Base-by-base conservation (phyloP, 75 land plant genomes). In the Cupressus sempervirens region DNA sequence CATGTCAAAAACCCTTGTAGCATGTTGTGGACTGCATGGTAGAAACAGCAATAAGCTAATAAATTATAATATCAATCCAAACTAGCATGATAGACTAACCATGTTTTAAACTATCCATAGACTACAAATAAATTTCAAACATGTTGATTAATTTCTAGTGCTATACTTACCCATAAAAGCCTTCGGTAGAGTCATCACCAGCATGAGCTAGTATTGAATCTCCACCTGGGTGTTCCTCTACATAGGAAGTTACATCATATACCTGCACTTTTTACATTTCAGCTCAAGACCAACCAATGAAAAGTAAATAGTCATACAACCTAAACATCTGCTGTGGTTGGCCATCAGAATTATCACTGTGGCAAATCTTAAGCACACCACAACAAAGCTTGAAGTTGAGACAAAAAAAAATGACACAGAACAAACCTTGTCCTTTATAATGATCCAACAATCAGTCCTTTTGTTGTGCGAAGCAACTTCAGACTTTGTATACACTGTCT, bases 161-260 rank as follows among this genome's bases (percentile, higher is more conserved):
- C 30, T 48, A 41, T 7, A 30, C 86, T 46, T 86, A 97, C 99
- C 99, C 99, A 83, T 84, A 96, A 88, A 97, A 97, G 30, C 99
- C 99, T 88, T 92, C 94, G 29, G 98, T 93, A n/a, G 98, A 92
- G 88, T 97, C 98, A 89, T 89, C 95, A n/a, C 99, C 99, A 53
- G 99, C 99, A 91, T 97, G 92, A 23, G 90, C 87, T 84, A 98
- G 77, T 74, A 98, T 98, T 34, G 96, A 94, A 89, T 96, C 95
- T 14, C 99, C 97, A 34, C 99, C 99, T 34, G 99, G 99, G 80
- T 98, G 99, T 81, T 96, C 99, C 45, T 98, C 99, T 41, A 98
- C 98, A 85, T 92, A 98, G 15, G 98, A 86, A 14, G 98, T 93
- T 35, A 98, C 98, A 89, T 98, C 97, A 92, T 96, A 98, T 26